phyloP scores from a whole-genome alignment of 129 eudicot genomes.

The Dittrichia graveolens region DNA sequence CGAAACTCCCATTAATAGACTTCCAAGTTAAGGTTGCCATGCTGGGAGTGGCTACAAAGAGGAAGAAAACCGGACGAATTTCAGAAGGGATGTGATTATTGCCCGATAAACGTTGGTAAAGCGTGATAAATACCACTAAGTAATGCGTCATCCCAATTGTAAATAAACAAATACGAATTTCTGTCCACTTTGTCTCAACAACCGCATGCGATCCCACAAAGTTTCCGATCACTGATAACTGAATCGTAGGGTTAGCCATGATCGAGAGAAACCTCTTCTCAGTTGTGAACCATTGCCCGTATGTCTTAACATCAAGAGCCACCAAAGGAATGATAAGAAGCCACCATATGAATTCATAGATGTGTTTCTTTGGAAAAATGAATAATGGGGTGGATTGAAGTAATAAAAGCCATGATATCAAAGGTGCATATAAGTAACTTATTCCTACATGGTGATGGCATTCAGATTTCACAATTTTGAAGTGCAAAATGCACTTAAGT shows the following conservation, averaged over 20 bases:
- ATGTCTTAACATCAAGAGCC: too few relatives aligned
- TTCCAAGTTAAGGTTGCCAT: slow-evolving; percentile 62
- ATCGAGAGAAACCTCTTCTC: slow-evolving; percentile 47
- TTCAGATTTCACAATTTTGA: too few relatives aligned
- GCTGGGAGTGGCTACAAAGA: slow-evolving; percentile 63
- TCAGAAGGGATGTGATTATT: slow-evolving; percentile 49
- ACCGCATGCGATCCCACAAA: slow-evolving; percentile 60
- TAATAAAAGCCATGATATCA: slow-evolving; percentile 52
- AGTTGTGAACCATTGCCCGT: slow-evolving; percentile 65
- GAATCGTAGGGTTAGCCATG: slow-evolving; percentile 63
- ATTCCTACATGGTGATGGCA: too few relatives aligned
- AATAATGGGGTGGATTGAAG: slow-evolving; percentile 49
- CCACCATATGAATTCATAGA: too few relatives aligned
- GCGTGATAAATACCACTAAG: slow-evolving; percentile 60
- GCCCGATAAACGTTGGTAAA: slow-evolving; percentile 55
- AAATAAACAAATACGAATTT: slow-evolving; percentile 48
- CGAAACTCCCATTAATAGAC: slow-evolving; percentile 46
- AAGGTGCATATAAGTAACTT: slow-evolving; percentile 70
- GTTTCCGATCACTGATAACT: slow-evolving; percentile 58
- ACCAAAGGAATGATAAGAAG: too few relatives aligned
- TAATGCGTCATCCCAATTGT: slow-evolving; percentile 65
- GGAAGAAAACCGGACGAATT: slow-evolving; percentile 59
- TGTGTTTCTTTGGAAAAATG: slow-evolving; percentile 21
- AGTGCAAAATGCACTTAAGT: slow-evolving; percentile 40
- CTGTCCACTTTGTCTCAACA: slow-evolving; percentile 50